Evolutionary conservation across 202 grass and related monocot species (phyloP).

Genomic region (Zizania palustris): DNA sequence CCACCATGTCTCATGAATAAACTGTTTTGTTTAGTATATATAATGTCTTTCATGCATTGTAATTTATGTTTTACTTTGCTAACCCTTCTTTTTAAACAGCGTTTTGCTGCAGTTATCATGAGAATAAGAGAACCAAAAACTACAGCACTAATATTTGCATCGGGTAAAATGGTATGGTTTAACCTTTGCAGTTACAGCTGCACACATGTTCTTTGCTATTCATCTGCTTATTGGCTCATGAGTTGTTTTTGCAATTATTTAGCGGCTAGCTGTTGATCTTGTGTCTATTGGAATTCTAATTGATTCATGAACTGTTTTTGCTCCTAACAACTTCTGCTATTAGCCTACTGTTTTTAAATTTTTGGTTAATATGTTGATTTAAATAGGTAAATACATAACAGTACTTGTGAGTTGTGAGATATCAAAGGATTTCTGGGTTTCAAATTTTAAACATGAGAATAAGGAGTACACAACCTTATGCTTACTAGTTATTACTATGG

Average conservation of each 20-base stretch:
- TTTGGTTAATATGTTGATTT: no score
- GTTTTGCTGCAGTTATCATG: constrained; percentile 99
- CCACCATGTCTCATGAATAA: no score
- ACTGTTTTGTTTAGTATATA: no score
- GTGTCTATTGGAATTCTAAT: neutral
- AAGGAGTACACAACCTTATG: no score
- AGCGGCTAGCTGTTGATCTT: neutral
- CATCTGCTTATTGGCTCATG: neutral
- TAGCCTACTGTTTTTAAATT: neutral
- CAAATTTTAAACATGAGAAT: no score
- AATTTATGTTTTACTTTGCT: constrained; percentile 12
- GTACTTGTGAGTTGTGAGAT: no score
- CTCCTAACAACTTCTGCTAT: neutral
- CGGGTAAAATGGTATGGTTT: constrained; percentile 88
- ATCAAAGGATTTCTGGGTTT: no score
- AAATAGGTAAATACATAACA: no score
- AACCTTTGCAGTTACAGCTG: neutral
- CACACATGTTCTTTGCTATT: neutral
- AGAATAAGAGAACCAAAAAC: constrained; percentile 99
- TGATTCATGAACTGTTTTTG: neutral
- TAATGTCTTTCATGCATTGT: no score
- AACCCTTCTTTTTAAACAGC: constrained; percentile 52
- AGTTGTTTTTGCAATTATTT: neutral
- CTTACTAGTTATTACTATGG: no score
- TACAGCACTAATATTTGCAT: constrained; percentile 96